A percentile compares a stretch with the other conserved stretches of the same genome.
These are phyloP conservation scores for Nyctanthes arbortristis DNA, from an alignment of 257 asterid species.

Conservation along the genomic window DNA sequence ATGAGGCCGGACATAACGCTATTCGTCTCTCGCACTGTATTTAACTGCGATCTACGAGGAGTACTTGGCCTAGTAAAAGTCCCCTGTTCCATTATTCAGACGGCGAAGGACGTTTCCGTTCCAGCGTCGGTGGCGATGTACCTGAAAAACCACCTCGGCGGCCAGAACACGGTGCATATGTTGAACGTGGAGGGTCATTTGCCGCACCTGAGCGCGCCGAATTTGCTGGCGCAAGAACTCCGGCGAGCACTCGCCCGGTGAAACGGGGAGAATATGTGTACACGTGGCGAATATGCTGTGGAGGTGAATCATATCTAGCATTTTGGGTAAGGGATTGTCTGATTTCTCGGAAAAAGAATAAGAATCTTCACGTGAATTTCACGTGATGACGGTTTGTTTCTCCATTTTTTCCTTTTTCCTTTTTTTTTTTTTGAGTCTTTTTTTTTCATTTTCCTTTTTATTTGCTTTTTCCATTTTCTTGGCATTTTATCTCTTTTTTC, in stretches of 20 bases:
- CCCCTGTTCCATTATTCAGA: constrained; percentile 50
- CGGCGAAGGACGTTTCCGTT: constrained; percentile 46
- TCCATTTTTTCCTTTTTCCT: no score
- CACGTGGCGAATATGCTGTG: constrained; percentile 27
- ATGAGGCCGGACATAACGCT: constrained; percentile 58
- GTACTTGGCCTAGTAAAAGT: constrained; percentile 43
- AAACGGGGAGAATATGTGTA: constrained; percentile 22
- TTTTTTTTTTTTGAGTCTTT: no score
- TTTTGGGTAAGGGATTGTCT: background rate
- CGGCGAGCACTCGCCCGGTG: constrained; percentile 41
- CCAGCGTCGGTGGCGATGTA: constrained; percentile 49
- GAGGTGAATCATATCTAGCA: constrained; percentile 2
- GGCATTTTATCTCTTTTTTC: no score
- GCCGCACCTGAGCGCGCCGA: constrained; percentile 49
- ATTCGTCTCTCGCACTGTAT: constrained; percentile 40
- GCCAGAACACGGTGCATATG: constrained; percentile 38
- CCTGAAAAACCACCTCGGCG: constrained; percentile 45
- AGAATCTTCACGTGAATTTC: constrained; percentile 25
- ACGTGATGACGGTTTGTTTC: background rate
- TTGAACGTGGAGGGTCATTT: constrained; percentile 49
- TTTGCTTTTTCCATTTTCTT: no score
- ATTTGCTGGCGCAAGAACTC: constrained; percentile 42
- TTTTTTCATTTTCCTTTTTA: no score
- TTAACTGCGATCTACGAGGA: constrained; percentile 42
- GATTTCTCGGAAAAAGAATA: constrained; percentile 13